phyloP scores from a whole-genome alignment of 2,329 filamentous ascomycete genomes.

The Aspergillus sp. region DNA sequence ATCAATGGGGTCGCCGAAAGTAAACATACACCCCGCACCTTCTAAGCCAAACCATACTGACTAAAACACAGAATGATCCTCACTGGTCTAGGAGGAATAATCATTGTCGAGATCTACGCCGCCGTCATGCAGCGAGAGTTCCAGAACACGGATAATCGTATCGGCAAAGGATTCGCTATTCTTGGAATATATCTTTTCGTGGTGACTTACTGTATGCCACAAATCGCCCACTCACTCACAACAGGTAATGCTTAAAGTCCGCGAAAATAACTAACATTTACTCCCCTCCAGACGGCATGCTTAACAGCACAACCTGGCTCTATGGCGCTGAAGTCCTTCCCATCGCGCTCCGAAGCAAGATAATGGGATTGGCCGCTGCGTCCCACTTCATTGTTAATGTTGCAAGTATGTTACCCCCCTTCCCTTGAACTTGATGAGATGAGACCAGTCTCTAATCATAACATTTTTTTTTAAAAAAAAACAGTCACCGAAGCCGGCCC shows the following conservation, averaged over 20 bases:
- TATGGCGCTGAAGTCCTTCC: conserved; percentile 59
- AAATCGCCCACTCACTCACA: neutral
- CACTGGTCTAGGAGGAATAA: conserved; percentile 51
- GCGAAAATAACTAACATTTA: conserved; percentile 3
- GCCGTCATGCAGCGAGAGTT: conserved; percentile 60
- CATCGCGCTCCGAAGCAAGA: conserved; percentile 53
- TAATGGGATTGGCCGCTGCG: conserved; percentile 56
- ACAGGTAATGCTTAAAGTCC: neutral
- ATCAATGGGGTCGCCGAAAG: conserved; percentile 61
- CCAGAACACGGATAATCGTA: conserved; percentile 53
- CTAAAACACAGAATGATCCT: conserved; percentile 52
- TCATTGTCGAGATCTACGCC: conserved; percentile 59
- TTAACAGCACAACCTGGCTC: conserved; percentile 56
- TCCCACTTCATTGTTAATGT: conserved; percentile 59
- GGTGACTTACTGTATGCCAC: conserved; percentile 51
- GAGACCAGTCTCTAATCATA: neutral
- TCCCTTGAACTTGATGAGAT: neutral
- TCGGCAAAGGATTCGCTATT: conserved; percentile 61
- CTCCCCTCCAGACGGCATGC: conserved; percentile 45
- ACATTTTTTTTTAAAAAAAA: neutral
- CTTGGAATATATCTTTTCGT: conserved; percentile 61
- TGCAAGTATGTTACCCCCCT: conserved; percentile 31
- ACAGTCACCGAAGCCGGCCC: conserved; percentile 55
- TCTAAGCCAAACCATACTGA: neutral
- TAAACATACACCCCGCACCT: conserved; percentile 21